These are phyloP conservation scores for Boletus edulis DNA, from an alignment of 768 basidiomycete species.

Conservation along the genomic window DNA sequence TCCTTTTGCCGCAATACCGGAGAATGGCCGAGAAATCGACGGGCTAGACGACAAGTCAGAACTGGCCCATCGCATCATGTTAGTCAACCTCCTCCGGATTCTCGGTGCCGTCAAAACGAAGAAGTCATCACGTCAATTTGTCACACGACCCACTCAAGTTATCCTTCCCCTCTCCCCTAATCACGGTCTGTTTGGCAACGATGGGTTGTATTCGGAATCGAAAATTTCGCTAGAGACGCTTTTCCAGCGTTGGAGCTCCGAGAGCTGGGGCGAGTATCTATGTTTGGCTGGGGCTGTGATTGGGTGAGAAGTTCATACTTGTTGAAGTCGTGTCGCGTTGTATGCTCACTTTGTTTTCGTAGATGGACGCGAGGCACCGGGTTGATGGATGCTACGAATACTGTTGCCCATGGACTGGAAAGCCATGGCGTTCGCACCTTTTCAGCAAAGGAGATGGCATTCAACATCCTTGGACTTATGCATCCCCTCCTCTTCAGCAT, in stretches of 20 bases:
- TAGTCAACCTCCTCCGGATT: slow-evolving; percentile 93
- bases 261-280: slow-evolving; percentile 99
- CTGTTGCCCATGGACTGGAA: slow-evolving; percentile 92
- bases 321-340: slow-evolving; percentile 6
- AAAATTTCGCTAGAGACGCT: slow-evolving; percentile 98
- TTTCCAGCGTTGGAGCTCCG: slow-evolving; percentile 97
- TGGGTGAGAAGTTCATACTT: slow-evolving; percentile 54
- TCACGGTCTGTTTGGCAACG: slow-evolving; percentile 96
- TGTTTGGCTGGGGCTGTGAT: slow-evolving; percentile 98
- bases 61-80: slow-evolving; percentile 97
- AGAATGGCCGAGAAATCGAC: slow-evolving; percentile 98
- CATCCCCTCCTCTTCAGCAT: slow-evolving; percentile 99
- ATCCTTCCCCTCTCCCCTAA: slow-evolving; percentile 97
- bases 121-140: slow-evolving; percentile 95
- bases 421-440: slow-evolving; percentile 93
- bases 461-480: slow-evolving; percentile 99
- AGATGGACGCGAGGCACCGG: slow-evolving; percentile 99
- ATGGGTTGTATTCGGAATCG: slow-evolving; percentile 96
- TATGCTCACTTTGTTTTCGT: slow-evolving; percentile 7
- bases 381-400: slow-evolving; percentile 93
- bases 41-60: slow-evolving; percentile 96
- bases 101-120: slow-evolving; percentile 97
- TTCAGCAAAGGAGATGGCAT: slow-evolving; percentile 99
- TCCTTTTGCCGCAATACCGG: slow-evolving; percentile 97
- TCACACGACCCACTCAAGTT: slow-evolving; percentile 97